A percentile compares a stretch with the other conserved stretches of the same genome.
Conservation (phyloP, 2,329 filamentous ascomycete genomes). For the Neocatenulostroma microsporum region DNA sequence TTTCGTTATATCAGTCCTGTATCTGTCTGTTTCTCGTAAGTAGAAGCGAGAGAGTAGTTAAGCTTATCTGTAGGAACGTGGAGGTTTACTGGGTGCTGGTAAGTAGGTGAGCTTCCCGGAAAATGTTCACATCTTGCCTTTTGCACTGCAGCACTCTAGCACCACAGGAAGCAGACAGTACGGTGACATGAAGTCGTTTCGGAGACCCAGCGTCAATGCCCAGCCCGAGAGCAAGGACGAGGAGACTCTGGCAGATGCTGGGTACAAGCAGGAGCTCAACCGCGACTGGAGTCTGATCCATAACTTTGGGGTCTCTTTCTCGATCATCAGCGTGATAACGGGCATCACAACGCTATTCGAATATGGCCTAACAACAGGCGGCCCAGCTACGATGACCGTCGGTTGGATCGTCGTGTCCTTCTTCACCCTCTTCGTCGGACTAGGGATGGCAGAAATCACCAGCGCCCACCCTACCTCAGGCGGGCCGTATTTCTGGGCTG, state of each 20-base stretch:
- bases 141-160: too few species aligned
- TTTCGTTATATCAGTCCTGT: background rate
- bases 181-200: too few species aligned
- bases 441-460: conserved; percentile 53
- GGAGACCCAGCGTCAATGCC: background rate
- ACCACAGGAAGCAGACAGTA: too few species aligned
- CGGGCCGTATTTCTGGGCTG: conserved; percentile 55
- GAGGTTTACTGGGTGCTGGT: too few species aligned
- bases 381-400: conserved; percentile 48
- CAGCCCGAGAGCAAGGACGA: conserved; percentile 7
- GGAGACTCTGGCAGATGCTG: conserved; percentile 36
- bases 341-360: conserved; percentile 52
- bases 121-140: too few species aligned
- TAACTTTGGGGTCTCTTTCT: conserved; percentile 56
- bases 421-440: conserved; percentile 49
- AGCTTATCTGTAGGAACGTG: background rate
- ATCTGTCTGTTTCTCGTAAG: background rate
- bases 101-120: too few species aligned
- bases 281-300: conserved; percentile 53
- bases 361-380: conserved; percentile 49
- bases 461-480: conserved; percentile 47
- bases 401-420: conserved; percentile 51
- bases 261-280: conserved; percentile 53
- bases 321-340: conserved; percentile 55
- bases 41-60: background rate